These are phyloP conservation scores for Globisporangium cystogenes DNA, from an alignment of 352 stramenopile genomes.

Conservation along the genomic window DNA sequence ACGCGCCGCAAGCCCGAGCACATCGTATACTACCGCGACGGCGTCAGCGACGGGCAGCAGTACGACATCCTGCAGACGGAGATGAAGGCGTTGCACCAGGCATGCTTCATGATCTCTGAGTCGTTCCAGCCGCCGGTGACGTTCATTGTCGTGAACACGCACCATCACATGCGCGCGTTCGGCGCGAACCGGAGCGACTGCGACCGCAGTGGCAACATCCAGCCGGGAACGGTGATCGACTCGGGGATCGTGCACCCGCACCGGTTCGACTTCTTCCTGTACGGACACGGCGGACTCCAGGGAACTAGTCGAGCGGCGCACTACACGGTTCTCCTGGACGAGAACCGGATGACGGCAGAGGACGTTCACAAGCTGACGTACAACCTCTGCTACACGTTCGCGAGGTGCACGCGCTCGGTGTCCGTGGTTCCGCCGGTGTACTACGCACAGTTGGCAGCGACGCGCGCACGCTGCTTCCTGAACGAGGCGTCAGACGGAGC, in stretches of 20 bases:
- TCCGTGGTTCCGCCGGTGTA: constrained; percentile 65
- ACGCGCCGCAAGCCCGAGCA: constrained; percentile 70
- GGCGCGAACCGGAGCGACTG: constrained; percentile 7
- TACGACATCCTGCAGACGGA: constrained; percentile 64
- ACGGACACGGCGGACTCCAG: constrained; percentile 57
- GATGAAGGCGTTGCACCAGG: constrained; percentile 37
- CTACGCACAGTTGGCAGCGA: constrained; percentile 60
- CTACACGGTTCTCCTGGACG: constrained; percentile 60
- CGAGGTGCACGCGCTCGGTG: constrained; percentile 62
- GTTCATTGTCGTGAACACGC: constrained; percentile 68
- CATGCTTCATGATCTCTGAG: constrained; percentile 36
- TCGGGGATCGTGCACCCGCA: constrained; percentile 50
- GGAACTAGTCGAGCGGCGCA: constrained; percentile 61
- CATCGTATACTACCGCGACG: constrained; percentile 85
- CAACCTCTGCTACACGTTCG: constrained; percentile 59
- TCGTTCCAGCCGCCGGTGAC: constrained; percentile 52
- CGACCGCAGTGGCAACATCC: constrained; percentile 40
- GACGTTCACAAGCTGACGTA: constrained; percentile 40
- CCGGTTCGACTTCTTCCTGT: constrained; percentile 72
- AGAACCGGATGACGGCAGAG: constrained; percentile 36
- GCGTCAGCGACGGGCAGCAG: constrained; percentile 82
- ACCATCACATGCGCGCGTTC: constrained; percentile 62
- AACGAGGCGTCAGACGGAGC: constrained; percentile 20
- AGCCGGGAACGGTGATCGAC: constrained; percentile 50
- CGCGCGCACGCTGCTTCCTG: constrained; percentile 50